Evolutionary conservation across 2,329 filamentous ascomycete genomes (phyloP).

Genomic region (Cryphonectria parasitica): DNA sequence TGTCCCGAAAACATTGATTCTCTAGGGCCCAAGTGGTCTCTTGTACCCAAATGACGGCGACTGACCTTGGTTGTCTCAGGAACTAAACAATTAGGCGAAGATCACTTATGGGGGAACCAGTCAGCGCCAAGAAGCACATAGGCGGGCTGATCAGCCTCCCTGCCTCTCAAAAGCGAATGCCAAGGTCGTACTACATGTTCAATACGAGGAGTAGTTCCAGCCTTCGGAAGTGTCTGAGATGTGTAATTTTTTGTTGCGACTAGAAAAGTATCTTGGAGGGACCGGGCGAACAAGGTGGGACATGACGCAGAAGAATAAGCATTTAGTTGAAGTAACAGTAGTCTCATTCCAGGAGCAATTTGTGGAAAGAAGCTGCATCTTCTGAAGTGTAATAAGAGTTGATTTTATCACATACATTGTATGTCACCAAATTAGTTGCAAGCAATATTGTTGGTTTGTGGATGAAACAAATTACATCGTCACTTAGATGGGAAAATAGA

Average conservation of each 20-base stretch:
- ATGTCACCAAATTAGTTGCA: no score
- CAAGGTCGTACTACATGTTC: constrained; percentile 24
- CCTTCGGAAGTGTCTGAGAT: background rate
- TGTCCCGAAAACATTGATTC: background rate
- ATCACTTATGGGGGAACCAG: no score
- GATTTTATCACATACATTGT: background rate
- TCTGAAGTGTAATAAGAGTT: background rate
- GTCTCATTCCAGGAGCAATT: background rate
- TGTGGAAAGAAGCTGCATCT: no score
- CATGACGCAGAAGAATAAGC: background rate
- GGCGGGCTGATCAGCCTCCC: background rate
- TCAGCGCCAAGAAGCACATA: background rate
- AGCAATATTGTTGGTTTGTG: no score
- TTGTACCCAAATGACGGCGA: background rate
- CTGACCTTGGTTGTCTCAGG: background rate
- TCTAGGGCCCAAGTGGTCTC: background rate
- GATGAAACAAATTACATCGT: no score
- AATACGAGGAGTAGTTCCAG: constrained; percentile 22
- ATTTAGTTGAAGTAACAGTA: background rate
- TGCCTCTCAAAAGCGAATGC: constrained; percentile 18
- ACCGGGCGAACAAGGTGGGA: background rate
- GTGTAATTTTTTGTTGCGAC: background rate
- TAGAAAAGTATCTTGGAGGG: background rate
- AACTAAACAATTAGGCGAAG: background rate
- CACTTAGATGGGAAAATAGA: no score